Base-by-base conservation (phyloP, 352 stramenopile species). In the Phytophthora foliorum region DNA sequence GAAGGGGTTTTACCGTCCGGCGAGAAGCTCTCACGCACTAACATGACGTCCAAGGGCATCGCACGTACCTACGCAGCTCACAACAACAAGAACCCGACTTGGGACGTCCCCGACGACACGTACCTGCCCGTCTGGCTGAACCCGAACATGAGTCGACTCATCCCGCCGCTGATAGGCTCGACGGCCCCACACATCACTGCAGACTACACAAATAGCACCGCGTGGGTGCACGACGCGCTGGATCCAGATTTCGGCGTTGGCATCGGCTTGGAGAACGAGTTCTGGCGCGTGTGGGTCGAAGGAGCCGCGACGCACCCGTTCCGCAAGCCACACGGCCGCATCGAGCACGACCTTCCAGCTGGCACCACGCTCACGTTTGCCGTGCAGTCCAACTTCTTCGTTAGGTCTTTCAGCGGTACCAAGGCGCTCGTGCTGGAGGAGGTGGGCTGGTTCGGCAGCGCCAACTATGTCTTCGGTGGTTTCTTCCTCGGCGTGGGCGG, bases 351-450 rank as follows among this genome's bases (percentile, higher is more conserved):
- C 46, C 57, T 94, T 16, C 87, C 82, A 0, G 72, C 65, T 0
- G 66, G 66, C 39, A 93, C 87, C 19, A 88, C 48, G 36, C 77
- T 94, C 34, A 77, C 78, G 27, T 93, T 94, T 52, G 87, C 85
- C 2, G 85, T 94, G 49, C 87, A 93, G 65, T 94, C 87, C 45
- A 93, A 93, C 56, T 94, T 90, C 72, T 93, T 78, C 52, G 83
- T 93, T 17, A 71, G 82, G 7, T 90, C 79, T 2, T 91, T 94
- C 48, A 72, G 31, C 11, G 86, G 82, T 24, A 72, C 77, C 39
- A 94, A 94, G 56, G 74, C 86, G n/a, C 53, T 94, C 29, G 80
- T 94, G 29, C 59, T 94, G 27, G 78, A 76, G 38, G 81, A 91
- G 29, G 48, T 90, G 27, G 71, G 77, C 50, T 94, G 87, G 84